Evolutionary conservation across 179 eudicot species (phyloP).

Genomic region (Sideroxylon spinosum): DNA sequence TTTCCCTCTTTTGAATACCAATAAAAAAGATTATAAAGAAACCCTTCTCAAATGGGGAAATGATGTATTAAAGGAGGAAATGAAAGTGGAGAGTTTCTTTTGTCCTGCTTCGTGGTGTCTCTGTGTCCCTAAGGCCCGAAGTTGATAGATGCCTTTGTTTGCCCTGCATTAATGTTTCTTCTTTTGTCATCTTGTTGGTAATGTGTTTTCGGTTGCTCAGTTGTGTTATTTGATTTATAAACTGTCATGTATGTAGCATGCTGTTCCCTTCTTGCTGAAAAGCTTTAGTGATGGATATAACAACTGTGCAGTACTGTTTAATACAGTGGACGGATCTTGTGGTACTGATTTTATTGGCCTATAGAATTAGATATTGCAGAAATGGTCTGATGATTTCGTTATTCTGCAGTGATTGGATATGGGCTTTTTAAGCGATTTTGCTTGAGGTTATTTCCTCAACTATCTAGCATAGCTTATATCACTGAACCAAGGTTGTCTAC

Average conservation of each 20-base stretch:
- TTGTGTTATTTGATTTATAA: no score
- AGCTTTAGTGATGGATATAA: neutral
- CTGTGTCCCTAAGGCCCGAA: no score
- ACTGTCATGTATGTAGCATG: neutral
- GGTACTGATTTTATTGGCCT: neutral
- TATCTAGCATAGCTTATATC: constrained; percentile 38
- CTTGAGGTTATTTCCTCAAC: constrained; percentile 54
- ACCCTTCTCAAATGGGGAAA: no score
- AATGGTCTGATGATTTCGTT: constrained; percentile 1
- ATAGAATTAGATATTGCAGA: neutral
- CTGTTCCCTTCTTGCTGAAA: neutral
- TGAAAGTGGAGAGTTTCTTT: no score
- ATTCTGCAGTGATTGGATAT: constrained; percentile 56
- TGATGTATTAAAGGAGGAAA: no score
- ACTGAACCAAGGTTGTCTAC: constrained; percentile 24
- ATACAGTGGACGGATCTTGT: neutral
- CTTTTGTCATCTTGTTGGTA: neutral
- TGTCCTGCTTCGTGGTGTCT: no score
- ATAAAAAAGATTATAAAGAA: no score
- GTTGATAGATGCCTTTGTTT: no score
- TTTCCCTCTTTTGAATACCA: no score
- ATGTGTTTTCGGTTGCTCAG: no score
- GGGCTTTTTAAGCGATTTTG: constrained; percentile 65
- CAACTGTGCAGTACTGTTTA: neutral
- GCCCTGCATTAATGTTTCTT: no score